phyloP scores from a whole-genome alignment of 2,329 filamentous ascomycete genomes.

The Sclerotinia nivalis region DNA sequence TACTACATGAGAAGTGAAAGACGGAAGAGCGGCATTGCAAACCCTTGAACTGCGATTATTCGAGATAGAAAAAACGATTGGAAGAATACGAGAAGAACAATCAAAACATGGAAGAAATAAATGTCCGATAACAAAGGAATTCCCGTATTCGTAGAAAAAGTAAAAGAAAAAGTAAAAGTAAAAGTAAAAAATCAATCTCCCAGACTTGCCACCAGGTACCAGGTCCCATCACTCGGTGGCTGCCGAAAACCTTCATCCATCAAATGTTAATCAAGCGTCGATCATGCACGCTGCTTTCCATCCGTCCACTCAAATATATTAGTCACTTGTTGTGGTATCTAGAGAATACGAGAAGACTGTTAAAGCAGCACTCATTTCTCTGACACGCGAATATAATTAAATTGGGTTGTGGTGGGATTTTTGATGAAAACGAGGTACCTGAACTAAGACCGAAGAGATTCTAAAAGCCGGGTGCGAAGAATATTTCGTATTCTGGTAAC shows the following conservation, averaged over 20 bases:
- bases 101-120: neutral
- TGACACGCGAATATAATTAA: neutral
- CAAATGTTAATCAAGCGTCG: neutral
- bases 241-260: neutral
- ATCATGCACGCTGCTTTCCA: neutral
- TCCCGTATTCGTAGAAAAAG: neutral
- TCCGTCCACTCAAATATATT: neutral
- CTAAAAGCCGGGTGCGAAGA: too few relatives aligned
- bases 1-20: neutral
- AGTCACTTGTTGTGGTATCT: too few relatives aligned
- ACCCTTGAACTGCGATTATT: neutral
- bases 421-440: neutral
- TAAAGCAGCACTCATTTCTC: neutral
- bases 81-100: slow-evolving; percentile 8
- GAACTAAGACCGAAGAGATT: too few relatives aligned
- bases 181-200: too few relatives aligned
- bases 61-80: neutral
- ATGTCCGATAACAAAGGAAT: neutral
- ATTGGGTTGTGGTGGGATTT: neutral
- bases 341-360: neutral
- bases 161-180: too few relatives aligned
- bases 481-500: too few relatives aligned
- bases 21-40: neutral
- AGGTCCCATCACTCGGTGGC: neutral
- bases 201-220: too few relatives aligned